Percentiles rank a stretch among this genome's conserved stretches.
Conservation (phyloP, 2,329 filamentous ascomycete genomes). For the Verticillium dahliae region DNA sequence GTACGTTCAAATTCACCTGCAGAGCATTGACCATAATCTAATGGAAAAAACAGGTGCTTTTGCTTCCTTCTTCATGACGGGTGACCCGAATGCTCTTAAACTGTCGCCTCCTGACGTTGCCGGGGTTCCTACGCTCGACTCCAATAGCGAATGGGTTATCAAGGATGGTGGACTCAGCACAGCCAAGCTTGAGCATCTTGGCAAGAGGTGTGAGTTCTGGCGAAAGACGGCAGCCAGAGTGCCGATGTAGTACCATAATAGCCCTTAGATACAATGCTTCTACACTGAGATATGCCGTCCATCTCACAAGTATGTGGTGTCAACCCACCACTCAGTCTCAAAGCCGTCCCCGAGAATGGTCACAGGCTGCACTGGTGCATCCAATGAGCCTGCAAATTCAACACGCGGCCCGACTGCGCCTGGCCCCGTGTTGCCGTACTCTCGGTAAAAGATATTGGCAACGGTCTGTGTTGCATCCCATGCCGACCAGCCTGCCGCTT, state of each 20-base stretch:
- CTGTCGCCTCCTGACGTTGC: constrained; percentile 35
- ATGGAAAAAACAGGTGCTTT: constrained; percentile 39
- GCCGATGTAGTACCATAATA: constrained; percentile 27
- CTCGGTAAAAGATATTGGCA: constrained; percentile 40
- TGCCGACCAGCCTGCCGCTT: constrained; percentile 39
- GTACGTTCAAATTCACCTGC: constrained; percentile 2
- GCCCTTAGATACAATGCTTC: neutral
- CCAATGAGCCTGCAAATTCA: constrained; percentile 4
- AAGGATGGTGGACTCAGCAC: constrained; percentile 34
- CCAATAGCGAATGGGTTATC: constrained; percentile 44
- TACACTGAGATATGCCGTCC: neutral
- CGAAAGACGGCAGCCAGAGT: constrained; percentile 34
- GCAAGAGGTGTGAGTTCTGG: constrained; percentile 48
- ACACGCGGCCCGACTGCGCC: constrained; percentile 25
- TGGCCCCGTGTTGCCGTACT: constrained; percentile 44
- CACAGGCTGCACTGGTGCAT: neutral
- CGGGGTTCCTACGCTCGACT: constrained; percentile 36
- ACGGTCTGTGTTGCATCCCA: constrained; percentile 35
- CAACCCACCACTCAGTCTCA: constrained; percentile 10
- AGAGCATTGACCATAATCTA: neutral
- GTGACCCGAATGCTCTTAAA: constrained; percentile 51
- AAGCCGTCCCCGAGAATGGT: constrained; percentile 5
- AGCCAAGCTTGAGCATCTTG: constrained; percentile 28
- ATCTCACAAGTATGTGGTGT: neutral
- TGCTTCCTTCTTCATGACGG: constrained; percentile 53